Base-by-base conservation (phyloP, 192 early-diverging fungal species). In the Coemansia javaensis region DNA sequence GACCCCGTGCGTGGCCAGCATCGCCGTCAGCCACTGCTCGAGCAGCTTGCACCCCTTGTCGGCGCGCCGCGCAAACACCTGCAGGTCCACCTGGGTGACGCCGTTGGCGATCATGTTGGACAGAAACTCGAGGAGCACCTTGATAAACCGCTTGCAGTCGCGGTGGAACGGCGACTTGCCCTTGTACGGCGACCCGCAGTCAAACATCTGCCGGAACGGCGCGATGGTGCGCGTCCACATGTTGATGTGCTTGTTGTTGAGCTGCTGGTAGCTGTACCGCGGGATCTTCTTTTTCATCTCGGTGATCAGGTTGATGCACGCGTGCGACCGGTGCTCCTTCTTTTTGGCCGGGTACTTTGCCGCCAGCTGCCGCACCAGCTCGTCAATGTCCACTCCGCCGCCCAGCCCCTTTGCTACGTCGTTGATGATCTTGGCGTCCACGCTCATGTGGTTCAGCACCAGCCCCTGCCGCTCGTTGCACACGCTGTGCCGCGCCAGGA, bases 161-260 rank as follows among this genome's bases (percentile, higher is more conserved):
- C 47, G 57, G 30, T 61, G 58, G 33, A 68, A 53, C 15, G 48
- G 31, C 5, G 48, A 50, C 25, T 68, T 68, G 18, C 66, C 59
- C 41, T 60, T 61, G 40, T 52, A 61, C 21, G 61, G 34, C 20
- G 41, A 20, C 2, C 66, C 66, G 1, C 37, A 21, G 7, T 56
- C 44, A 38, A 54, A 60, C 13, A 61, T 27, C 9, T 61, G 58
- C n/a, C 66, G 47, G 39, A 68, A 68, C 0, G 66, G 66, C 11
- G 57, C 66, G 30, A 68, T 68, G 1, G 32, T 42, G 10, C 66
- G 37, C 0, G 66, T 68, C 66, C 66, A 68, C 66, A 68, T 68
- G 24, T 68, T 68, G 35, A 61, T 53, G 24, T 68, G 66, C 44
- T 61, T 68, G 35, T 61, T 44, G 53, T 68, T 68, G 1, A 68